A percentile compares a stretch with the other conserved stretches of the same genome.
Evolutionary conservation across 208 protist genomes (phyloP).

Genomic region (Lotmaria passim): DNA sequence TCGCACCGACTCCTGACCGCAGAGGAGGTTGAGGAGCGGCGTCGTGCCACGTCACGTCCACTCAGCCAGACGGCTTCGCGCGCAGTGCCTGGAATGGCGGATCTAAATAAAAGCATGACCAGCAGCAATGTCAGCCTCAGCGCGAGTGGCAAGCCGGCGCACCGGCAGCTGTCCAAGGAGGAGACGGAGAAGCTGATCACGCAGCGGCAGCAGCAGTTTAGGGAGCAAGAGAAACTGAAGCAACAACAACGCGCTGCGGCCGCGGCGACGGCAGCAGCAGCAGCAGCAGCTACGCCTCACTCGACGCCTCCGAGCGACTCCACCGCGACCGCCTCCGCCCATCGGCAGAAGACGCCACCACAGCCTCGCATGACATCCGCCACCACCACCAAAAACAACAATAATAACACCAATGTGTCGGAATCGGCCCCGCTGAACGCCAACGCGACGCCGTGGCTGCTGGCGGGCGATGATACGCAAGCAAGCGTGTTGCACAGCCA

Average conservation of each 20-base stretch:
- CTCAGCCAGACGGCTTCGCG: conserved; percentile 19
- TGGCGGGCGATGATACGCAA: conserved; percentile 17
- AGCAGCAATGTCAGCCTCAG: conserved; percentile 21
- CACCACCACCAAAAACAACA: not conserved
- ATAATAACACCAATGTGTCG: not conserved
- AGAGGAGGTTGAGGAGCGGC: conserved; percentile 27
- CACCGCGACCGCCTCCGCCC: not conserved
- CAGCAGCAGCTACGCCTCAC: conserved; percentile 11
- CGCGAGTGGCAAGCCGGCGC: conserved; percentile 24
- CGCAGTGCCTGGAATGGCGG: not conserved
- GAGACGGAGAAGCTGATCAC: conserved; percentile 39
- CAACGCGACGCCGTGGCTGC: conserved; percentile 25
- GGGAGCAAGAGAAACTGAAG: conserved; percentile 19
- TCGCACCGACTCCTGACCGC: conserved; percentile 33
- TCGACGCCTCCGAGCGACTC: not conserved
- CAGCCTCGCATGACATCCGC: not conserved
- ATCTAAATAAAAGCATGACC: conserved; percentile 8
- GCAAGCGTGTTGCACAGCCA: not conserved
- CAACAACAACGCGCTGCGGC: conserved; percentile 2
- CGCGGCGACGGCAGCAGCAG: conserved; percentile 12
- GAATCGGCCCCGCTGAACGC: conserved; percentile 5
- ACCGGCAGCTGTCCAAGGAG: conserved; percentile 46
- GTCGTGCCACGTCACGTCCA: conserved; percentile 12
- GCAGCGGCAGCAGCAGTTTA: conserved; percentile 37
- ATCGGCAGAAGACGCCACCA: conserved; percentile 10